These are phyloP conservation scores for Nicotiana sylvestris DNA, from an alignment of 257 asterid genomes.

Conservation along the genomic window DNA sequence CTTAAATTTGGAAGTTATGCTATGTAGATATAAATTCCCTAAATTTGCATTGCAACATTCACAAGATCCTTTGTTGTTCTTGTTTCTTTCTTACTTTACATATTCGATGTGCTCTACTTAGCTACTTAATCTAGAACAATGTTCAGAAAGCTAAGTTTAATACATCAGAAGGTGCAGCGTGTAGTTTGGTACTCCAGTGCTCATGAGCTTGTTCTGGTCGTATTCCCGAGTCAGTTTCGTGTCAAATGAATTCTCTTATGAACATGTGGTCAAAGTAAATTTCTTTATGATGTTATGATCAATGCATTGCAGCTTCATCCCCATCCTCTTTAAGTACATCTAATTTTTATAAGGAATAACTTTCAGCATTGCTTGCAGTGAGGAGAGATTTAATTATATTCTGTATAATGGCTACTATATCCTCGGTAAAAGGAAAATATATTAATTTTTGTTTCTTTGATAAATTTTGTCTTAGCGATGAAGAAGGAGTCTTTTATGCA, in stretches of 20 bases:
- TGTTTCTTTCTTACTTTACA: not conserved
- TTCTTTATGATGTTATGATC: slow-evolving; percentile 3
- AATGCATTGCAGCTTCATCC: slow-evolving; percentile 4
- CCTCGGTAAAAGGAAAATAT: not conserved
- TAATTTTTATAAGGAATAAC: not conserved
- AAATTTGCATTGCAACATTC: not conserved
- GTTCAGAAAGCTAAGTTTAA: not conserved
- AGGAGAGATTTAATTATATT: not conserved
- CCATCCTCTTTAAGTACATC: not conserved
- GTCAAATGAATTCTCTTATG: not conserved
- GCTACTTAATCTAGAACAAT: not conserved
- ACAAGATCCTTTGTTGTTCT: not conserved
- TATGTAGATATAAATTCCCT: not conserved
- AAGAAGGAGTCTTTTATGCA: slow-evolving; percentile 87
- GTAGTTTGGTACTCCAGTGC: not conserved
- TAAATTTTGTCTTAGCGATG: slow-evolving; percentile 44
- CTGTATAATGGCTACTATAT: not conserved
- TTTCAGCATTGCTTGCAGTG: not conserved
- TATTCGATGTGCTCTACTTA: not conserved
- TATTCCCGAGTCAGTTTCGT: not conserved
- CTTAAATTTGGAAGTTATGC: not conserved
- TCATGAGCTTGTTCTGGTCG: not conserved
- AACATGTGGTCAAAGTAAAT: not conserved
- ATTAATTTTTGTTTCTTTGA: slow-evolving; percentile 1
- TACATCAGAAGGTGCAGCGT: not conserved